Evolutionary conservation across 495 filamentous ascomycete species (phyloP).

Genomic region (Penicillium roqueforti): DNA sequence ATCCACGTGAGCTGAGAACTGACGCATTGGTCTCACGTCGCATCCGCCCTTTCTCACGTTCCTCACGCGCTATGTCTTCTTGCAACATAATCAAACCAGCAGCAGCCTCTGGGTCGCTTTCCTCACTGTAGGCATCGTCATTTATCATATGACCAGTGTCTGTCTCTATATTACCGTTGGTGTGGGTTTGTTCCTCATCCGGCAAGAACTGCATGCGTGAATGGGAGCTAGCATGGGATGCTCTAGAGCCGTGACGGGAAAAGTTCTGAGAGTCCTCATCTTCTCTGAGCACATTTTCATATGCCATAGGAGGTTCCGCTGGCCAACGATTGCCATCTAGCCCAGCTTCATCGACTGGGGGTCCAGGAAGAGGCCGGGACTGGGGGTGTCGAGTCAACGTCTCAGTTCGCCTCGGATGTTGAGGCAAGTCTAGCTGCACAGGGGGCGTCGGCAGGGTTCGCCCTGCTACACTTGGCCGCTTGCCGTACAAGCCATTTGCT

Average conservation of each 20-base stretch:
- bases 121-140: conserved; percentile 59
- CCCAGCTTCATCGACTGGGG: conserved; percentile 45
- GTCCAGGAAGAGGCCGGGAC: conserved; percentile 57
- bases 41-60: conserved; percentile 42
- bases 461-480: conserved; percentile 31
- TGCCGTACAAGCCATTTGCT: conserved; percentile 26
- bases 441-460: conserved; percentile 40
- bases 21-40: conserved; percentile 50
- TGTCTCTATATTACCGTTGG: conserved; percentile 48
- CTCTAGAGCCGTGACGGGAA: conserved; percentile 24
- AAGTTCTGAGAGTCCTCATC: conserved; percentile 40
- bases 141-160: conserved; percentile 44
- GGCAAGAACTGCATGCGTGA: conserved; percentile 28
- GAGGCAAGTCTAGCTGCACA: conserved; percentile 42
- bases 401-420: conserved; percentile 46
- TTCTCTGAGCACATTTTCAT: conserved; percentile 47
- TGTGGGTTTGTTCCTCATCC: conserved; percentile 45
- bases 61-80: conserved; percentile 59
- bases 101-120: conserved; percentile 87
- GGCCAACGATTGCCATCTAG: conserved; percentile 1
- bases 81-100: conserved; percentile 81
- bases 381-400: conserved; percentile 56
- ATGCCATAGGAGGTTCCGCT: conserved; percentile 16
- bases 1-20: conserved; percentile 30
- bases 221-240: conserved; percentile 19